A percentile compares a stretch with the other conserved stretches of the same genome.
Evolutionary conservation across 2,329 filamentous ascomycete genomes (phyloP).

Genomic region (Ceratocystis variospora): DNA sequence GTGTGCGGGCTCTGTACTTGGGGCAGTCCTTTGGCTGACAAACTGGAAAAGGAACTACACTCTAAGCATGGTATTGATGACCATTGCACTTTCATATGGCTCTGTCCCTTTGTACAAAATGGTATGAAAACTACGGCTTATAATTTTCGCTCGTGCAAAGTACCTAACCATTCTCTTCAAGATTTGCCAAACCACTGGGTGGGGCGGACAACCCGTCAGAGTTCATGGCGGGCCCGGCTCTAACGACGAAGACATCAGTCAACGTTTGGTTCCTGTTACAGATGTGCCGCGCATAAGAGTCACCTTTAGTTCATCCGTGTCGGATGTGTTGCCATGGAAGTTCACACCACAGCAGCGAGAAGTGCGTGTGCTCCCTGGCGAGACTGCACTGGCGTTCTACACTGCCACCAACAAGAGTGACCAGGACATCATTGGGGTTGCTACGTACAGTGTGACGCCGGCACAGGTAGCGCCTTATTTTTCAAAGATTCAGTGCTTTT

Average conservation of each 20-base stretch:
- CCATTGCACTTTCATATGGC: slow-evolving; percentile 67
- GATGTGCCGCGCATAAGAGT: slow-evolving; percentile 76
- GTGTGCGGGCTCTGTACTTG: not conserved
- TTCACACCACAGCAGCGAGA: slow-evolving; percentile 94
- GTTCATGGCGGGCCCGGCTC: slow-evolving; percentile 46
- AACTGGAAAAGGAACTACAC: slow-evolving; percentile 48
- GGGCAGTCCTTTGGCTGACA: not conserved
- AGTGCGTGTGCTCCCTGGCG: slow-evolving; percentile 84
- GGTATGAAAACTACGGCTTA: slow-evolving; percentile 33
- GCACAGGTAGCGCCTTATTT: slow-evolving; percentile 95
- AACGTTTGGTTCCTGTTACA: slow-evolving; percentile 66
- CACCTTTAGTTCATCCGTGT: slow-evolving; percentile 91
- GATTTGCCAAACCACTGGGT: slow-evolving; percentile 78
- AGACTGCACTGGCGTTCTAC: slow-evolving; percentile 95
- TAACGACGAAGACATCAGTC: slow-evolving; percentile 50
- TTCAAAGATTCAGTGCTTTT: slow-evolving; percentile 99
- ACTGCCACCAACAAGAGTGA: slow-evolving; percentile 85
- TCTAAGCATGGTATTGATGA: slow-evolving; percentile 63
- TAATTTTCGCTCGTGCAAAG: not conserved
- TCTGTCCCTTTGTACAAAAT: slow-evolving; percentile 82
- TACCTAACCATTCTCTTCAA: slow-evolving; percentile 25
- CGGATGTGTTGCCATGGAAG: slow-evolving; percentile 92
- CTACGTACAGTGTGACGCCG: slow-evolving; percentile 93
- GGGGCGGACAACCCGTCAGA: slow-evolving; percentile 84
- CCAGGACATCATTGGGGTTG: slow-evolving; percentile 92